phyloP scores from a whole-genome alignment of 768 basidiomycete genomes.

The Pleurotus eryngii region DNA sequence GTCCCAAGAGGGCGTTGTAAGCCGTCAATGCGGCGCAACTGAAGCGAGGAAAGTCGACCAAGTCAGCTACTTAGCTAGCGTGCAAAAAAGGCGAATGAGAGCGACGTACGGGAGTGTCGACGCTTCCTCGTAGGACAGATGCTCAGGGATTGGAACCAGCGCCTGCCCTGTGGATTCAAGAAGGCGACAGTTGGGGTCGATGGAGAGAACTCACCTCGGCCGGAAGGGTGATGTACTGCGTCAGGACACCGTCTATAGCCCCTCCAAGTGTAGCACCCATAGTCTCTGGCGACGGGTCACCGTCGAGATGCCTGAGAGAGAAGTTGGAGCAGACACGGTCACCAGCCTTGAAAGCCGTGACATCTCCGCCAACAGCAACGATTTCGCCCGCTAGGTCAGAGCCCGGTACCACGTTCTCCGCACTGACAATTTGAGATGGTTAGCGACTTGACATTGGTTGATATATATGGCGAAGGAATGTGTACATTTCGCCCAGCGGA shows the following conservation, averaged over 20 bases:
- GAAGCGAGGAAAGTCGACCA: not conserved
- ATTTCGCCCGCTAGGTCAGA: conserved; percentile 61
- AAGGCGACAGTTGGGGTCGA: not conserved
- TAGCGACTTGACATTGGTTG: not conserved
- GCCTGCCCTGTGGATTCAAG: conserved; percentile 23
- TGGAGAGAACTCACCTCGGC: conserved; percentile 27
- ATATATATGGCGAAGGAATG: not conserved
- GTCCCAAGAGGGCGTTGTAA: conserved; percentile 54
- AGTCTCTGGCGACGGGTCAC: conserved; percentile 33
- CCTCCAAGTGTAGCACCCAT: conserved; percentile 39
- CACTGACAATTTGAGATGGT: not conserved
- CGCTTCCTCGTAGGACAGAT: conserved; percentile 61
- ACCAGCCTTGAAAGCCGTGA: conserved; percentile 45
- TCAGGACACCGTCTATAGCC: conserved; percentile 46
- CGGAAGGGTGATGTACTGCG: conserved; percentile 49
- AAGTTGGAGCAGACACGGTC: conserved; percentile 59
- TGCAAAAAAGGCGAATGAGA: not conserved
- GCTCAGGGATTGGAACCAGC: conserved; percentile 50
- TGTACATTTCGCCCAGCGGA: conserved; percentile 23
- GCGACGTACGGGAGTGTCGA: conserved; percentile 54
- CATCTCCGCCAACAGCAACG: conserved; percentile 40
- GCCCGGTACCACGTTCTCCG: conserved; percentile 29
- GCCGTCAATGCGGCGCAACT: conserved; percentile 63
- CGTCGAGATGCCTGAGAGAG: conserved; percentile 42
- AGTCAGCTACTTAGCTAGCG: not conserved